These are phyloP conservation scores for Didymella glomerata DNA, from an alignment of 2,329 filamentous ascomycete genomes.

Conservation along the genomic window DNA sequence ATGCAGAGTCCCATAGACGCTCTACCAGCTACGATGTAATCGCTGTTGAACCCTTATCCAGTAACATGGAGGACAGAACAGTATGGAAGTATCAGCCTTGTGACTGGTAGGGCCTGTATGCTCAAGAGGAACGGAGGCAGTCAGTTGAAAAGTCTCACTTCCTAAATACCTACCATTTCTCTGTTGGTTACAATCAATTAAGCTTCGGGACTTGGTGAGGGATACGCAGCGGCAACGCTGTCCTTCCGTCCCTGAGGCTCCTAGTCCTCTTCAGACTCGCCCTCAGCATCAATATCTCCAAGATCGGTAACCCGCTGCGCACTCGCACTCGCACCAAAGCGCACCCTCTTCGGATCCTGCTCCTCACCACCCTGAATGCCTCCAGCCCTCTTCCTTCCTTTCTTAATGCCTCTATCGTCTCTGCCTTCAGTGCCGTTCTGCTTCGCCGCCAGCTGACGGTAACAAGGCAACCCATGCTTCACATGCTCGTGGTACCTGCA, in stretches of 20 bases:
- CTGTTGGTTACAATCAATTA: no score
- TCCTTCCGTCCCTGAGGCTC: background rate
- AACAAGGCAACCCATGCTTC: conserved; percentile 33
- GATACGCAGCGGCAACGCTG: no score
- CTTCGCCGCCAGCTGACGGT: conserved; percentile 21
- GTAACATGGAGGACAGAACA: no score
- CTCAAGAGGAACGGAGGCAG: no score
- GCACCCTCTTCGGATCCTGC: background rate
- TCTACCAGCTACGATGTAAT: no score
- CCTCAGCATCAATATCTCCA: conserved; percentile 16
- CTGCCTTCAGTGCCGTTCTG: background rate
- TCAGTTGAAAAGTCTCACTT: no score
- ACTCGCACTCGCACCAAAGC: background rate
- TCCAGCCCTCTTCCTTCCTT: background rate
- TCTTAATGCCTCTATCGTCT: background rate
- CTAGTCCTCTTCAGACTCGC: conserved; percentile 22
- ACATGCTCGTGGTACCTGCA: conserved; percentile 47
- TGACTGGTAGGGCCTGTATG: background rate
- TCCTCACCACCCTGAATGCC: background rate
- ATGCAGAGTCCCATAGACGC: no score
- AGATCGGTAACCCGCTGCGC: background rate
- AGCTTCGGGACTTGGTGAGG: no score
- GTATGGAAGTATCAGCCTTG: no score
- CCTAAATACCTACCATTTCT: no score
- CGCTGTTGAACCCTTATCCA: no score